Evolutionary conservation across 345 rosid genomes (phyloP).

Genomic region (Gossypium arboreum): DNA sequence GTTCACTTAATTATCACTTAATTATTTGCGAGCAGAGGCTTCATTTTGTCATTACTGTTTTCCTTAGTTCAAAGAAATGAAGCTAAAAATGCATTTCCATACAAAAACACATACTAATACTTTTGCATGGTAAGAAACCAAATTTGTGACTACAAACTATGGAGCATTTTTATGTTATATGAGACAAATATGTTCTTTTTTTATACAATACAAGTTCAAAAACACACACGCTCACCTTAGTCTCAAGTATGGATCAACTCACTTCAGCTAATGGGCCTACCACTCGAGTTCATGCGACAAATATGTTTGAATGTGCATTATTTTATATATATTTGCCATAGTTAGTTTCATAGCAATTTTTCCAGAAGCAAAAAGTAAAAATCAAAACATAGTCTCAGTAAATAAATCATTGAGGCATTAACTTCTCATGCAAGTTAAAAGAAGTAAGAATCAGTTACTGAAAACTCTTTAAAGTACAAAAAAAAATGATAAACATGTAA

Average conservation of each 20-base stretch:
- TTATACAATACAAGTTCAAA: too few species aligned
- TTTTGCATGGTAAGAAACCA: background rate
- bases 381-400: background rate
- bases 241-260: too few species aligned
- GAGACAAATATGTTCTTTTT: background rate
- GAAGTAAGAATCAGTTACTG: background rate
- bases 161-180: background rate
- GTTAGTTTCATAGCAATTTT: background rate
- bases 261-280: too few species aligned
- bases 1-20: background rate
- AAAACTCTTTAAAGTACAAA: background rate
- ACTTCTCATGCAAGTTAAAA: background rate
- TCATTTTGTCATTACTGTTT: background rate
- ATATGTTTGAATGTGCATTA: background rate
- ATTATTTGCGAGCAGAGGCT: background rate
- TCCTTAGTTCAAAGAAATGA: background rate
- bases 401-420: background rate
- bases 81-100: background rate
- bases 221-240: too few species aligned
- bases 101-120: background rate
- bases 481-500: background rate
- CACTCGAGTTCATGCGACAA: background rate
- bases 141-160: background rate
- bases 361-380: background rate
- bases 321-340: background rate